Conservation (phyloP, 331 rosid species). For the Stylosanthes scabra region DNA sequence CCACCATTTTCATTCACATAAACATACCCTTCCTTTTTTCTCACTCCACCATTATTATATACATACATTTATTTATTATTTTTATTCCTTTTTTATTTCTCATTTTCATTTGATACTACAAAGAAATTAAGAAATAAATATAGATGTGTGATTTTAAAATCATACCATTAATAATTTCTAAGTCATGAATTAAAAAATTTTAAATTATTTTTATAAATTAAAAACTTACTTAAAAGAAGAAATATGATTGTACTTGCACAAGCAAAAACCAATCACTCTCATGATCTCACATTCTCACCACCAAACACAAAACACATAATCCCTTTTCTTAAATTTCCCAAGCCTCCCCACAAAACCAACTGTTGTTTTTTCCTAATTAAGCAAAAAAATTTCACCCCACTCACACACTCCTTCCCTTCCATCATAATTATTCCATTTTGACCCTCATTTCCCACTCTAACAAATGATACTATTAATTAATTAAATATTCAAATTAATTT, state of each 20-base stretch:
- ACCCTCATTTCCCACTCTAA: not conserved
- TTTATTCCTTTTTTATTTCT: too few relatives aligned
- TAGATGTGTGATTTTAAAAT: too few relatives aligned
- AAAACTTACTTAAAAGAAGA: not conserved
- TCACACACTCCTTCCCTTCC: not conserved
- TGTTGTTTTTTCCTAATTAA: slow-evolving; percentile 2
- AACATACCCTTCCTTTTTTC: not conserved
- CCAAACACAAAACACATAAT: slow-evolving; percentile 13
- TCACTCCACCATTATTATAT: slow-evolving; percentile 16
- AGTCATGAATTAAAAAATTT: too few relatives aligned
- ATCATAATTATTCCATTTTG: not conserved
- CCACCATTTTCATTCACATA: not conserved
- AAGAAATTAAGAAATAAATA: too few relatives aligned
- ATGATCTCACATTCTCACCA: not conserved
- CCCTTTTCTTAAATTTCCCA: not conserved
- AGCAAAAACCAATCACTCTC: not conserved
- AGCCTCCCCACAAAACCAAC: not conserved
- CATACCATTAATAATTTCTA: too few relatives aligned
- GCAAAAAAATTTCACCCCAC: not conserved
- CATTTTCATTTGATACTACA: too few relatives aligned
- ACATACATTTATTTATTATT: slow-evolving; percentile 1
- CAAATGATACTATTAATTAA: too few relatives aligned
- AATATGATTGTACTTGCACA: not conserved
- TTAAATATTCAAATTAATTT: too few relatives aligned
- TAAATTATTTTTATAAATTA: too few relatives aligned